Evolutionary conservation across 305 asterid species (phyloP).

Genomic region (Petunia hybrid): DNA sequence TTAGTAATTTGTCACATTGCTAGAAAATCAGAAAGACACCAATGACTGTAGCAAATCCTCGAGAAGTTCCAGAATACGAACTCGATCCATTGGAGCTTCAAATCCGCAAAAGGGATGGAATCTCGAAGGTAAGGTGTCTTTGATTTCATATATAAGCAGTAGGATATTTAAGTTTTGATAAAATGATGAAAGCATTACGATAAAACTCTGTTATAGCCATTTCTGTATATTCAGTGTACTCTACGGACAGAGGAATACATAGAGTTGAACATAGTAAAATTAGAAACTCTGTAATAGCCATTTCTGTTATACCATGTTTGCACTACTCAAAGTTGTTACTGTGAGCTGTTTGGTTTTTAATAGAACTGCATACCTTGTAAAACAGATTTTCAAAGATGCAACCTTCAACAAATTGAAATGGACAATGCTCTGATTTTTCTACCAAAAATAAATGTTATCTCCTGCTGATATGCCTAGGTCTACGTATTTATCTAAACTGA

Average conservation of each 20-base stretch:
- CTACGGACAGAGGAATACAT: no score
- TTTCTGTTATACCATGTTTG: no score
- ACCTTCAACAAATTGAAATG: neutral
- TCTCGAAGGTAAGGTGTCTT: conserved; percentile 70
- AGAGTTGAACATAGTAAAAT: no score
- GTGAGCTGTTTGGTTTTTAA: neutral
- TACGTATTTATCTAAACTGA: neutral
- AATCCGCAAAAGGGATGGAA: conserved; percentile 91
- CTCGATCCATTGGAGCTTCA: conserved; percentile 94
- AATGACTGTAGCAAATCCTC: conserved; percentile 93
- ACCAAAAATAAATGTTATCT: neutral
- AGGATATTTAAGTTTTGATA: conserved; percentile 5
- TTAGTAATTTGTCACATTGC: conserved; percentile 46
- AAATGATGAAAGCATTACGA: conserved; percentile 20
- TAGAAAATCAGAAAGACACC: conserved; percentile 98
- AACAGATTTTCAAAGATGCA: neutral
- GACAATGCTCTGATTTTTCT: neutral
- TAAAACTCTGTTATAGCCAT: no score
- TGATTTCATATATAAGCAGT: conserved; percentile 26
- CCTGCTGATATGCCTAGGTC: neutral
- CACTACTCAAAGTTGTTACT: neutral
- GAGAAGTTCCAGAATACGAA: conserved; percentile 98
- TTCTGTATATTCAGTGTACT: neutral
- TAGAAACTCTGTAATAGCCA: neutral
- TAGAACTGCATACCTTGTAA: neutral